Percentiles rank a stretch among this genome's conserved stretches.
These are phyloP conservation scores for Pseudogymnoascus sp. DNA, from an alignment of 2,329 filamentous ascomycete genomes.

Conservation along the genomic window DNA sequence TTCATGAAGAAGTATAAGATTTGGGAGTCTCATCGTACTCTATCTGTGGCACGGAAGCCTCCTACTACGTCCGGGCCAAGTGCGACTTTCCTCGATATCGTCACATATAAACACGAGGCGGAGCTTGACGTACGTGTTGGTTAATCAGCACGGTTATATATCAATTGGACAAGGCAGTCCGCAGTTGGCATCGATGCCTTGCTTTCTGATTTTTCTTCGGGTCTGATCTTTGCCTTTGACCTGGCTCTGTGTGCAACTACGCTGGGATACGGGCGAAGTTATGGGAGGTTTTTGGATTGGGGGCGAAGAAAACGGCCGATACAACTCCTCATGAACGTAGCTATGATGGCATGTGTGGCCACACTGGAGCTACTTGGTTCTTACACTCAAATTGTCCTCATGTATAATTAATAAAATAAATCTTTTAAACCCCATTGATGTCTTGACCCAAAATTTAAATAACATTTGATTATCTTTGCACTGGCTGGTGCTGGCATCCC, in stretches of 20 bases:
- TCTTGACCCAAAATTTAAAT: background rate
- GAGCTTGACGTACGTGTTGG: background rate
- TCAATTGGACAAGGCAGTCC: background rate
- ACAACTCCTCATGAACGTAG: background rate
- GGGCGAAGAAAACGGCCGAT: background rate
- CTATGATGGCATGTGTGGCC: background rate
- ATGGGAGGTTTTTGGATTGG: background rate
- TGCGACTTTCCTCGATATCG: constrained; percentile 1
- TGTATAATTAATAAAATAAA: background rate
- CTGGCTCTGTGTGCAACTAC: background rate
- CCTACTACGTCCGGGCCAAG: background rate
- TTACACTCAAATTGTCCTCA: background rate
- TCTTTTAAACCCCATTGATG: background rate
- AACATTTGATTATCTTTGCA: background rate
- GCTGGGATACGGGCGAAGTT: background rate
- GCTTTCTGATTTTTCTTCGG: background rate
- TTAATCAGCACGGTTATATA: background rate
- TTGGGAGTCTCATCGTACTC: background rate
- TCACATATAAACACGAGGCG: background rate
- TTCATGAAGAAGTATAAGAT: constrained; percentile 5
- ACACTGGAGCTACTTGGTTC: background rate
- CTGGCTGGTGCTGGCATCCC: background rate
- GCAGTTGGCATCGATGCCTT: background rate
- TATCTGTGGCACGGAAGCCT: background rate
- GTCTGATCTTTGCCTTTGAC: background rate